Percentiles rank a stretch among this genome's conserved stretches.
Evolutionary conservation across 2,329 filamentous ascomycete species (phyloP).

Genomic region (Fusarium coicis): DNA sequence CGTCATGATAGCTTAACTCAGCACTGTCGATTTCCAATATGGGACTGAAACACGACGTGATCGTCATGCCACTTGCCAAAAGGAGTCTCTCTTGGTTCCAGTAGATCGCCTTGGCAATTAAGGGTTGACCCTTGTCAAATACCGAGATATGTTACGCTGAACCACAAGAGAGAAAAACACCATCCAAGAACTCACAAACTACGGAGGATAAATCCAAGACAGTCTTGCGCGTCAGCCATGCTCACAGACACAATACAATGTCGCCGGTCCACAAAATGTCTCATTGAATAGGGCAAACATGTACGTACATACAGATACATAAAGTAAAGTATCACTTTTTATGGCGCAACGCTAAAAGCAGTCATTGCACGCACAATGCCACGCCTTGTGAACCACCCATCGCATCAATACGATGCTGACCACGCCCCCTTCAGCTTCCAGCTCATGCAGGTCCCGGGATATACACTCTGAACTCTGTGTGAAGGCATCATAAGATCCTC

Average conservation of each 20-base stretch:
- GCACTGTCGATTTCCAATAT: background rate
- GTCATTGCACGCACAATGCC: constrained; percentile 10
- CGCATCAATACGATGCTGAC: constrained; percentile 16
- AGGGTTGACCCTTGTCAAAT: constrained; percentile 4
- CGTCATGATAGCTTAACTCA: background rate
- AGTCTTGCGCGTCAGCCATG: constrained; percentile 10
- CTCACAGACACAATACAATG: background rate
- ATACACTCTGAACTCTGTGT: background rate
- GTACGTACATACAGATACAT: too few relatives aligned
- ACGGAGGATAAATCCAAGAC: constrained; percentile 27
- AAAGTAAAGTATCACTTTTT: background rate
- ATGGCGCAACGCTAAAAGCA: constrained; percentile 14
- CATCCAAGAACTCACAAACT: background rate
- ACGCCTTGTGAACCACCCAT: constrained; percentile 6
- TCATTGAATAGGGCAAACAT: background rate
- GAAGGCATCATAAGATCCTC: constrained; percentile 4
- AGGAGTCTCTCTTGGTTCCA: constrained; percentile 22
- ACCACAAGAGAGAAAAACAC: background rate
- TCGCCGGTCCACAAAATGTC: constrained; percentile 9
- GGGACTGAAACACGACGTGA: background rate
- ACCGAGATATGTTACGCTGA: constrained; percentile 9
- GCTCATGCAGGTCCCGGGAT: constrained; percentile 32
- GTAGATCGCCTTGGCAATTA: constrained; percentile 36
- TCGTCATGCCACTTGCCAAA: constrained; percentile 7
- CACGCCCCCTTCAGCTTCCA: constrained; percentile 4